A percentile compares a stretch with the other conserved stretches of the same genome.
Conservation (phyloP, 306 rosid genomes). For the Carpinus viminea region DNA sequence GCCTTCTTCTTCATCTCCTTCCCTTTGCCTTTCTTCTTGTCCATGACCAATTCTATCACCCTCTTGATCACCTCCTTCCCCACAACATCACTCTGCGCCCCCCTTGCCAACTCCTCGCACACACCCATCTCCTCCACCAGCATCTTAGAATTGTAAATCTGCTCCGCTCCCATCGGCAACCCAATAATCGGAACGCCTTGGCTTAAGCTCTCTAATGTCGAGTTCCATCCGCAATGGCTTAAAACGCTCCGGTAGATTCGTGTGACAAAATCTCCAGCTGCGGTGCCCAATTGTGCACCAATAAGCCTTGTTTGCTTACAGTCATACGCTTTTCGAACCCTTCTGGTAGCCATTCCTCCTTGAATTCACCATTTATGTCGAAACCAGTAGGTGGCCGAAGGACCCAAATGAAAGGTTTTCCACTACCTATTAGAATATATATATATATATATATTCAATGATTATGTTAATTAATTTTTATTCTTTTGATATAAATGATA, state of each 20-base stretch:
- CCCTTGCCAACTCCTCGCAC: slow-evolving; percentile 54
- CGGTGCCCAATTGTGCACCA: slow-evolving; percentile 76
- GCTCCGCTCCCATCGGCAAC: slow-evolving; percentile 86
- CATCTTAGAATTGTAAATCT: slow-evolving; percentile 69
- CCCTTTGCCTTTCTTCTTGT: slow-evolving; percentile 39
- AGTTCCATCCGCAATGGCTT: slow-evolving; percentile 96
- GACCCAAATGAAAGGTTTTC: slow-evolving; percentile 64
- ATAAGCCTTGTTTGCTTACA: slow-evolving; percentile 38
- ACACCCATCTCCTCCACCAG: slow-evolving; percentile 72
- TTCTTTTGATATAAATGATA: no score
- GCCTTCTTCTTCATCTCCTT: slow-evolving; percentile 56
- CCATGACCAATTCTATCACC: slow-evolving; percentile 53
- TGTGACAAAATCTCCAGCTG: slow-evolving; percentile 71
- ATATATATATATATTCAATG: no score
- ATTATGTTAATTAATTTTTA: no score
- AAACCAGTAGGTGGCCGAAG: slow-evolving; percentile 68
- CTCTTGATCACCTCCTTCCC: slow-evolving; percentile 45
- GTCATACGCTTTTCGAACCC: slow-evolving; percentile 59
- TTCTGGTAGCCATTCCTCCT: slow-evolving; percentile 58
- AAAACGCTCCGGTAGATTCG: slow-evolving; percentile 54
- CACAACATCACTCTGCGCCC: slow-evolving; percentile 35
- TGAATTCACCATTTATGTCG: slow-evolving; percentile 49
- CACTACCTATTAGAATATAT: slow-evolving; percentile 19
- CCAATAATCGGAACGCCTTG: slow-evolving; percentile 69
- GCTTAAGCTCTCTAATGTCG: slow-evolving; percentile 71